Evolutionary conservation across 768 basidiomycete species (phyloP).

Genomic region (Cystofilobasidium bisporidii): DNA sequence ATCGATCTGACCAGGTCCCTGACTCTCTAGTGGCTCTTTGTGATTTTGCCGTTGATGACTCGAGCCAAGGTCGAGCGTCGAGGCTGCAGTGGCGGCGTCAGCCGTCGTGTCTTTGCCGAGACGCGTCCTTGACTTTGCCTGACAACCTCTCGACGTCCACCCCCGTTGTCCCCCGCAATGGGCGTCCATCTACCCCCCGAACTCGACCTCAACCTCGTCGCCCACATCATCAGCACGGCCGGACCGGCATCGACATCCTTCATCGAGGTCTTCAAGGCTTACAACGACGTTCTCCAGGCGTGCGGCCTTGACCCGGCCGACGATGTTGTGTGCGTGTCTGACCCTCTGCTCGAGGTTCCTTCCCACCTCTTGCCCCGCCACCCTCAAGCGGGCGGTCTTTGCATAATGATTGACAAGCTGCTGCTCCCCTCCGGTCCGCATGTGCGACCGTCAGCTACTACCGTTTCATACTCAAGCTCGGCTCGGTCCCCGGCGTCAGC

Average conservation of each 20-base stretch:
- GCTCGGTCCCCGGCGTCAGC: slow-evolving; percentile 64
- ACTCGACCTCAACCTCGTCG: slow-evolving; percentile 40
- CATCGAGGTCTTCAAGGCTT: slow-evolving; percentile 71
- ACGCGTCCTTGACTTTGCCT: too few relatives aligned
- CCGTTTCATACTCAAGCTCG: slow-evolving; percentile 69
- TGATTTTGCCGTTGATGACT: too few relatives aligned
- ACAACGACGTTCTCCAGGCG: slow-evolving; percentile 66
- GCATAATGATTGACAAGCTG: too few relatives aligned
- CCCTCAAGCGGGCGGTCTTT: too few relatives aligned
- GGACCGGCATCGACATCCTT: slow-evolving; percentile 63
- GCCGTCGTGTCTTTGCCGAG: too few relatives aligned
- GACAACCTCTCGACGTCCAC: neutral
- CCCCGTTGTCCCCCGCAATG: neutral
- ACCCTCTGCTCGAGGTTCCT: neutral
- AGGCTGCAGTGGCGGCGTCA: too few relatives aligned
- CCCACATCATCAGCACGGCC: slow-evolving; percentile 62
- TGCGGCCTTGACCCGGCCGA: slow-evolving; percentile 63
- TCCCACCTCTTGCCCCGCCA: too few relatives aligned
- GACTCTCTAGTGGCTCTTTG: too few relatives aligned
- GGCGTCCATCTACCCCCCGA: neutral
- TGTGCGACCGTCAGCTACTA: slow-evolving; percentile 47
- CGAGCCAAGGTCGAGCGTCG: too few relatives aligned
- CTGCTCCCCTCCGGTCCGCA: neutral
- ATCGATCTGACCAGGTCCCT: too few relatives aligned
- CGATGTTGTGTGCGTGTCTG: slow-evolving; percentile 51